These are phyloP conservation scores for Pleurotus sapidus DNA, from an alignment of 768 basidiomycete species.

Conservation along the genomic window DNA sequence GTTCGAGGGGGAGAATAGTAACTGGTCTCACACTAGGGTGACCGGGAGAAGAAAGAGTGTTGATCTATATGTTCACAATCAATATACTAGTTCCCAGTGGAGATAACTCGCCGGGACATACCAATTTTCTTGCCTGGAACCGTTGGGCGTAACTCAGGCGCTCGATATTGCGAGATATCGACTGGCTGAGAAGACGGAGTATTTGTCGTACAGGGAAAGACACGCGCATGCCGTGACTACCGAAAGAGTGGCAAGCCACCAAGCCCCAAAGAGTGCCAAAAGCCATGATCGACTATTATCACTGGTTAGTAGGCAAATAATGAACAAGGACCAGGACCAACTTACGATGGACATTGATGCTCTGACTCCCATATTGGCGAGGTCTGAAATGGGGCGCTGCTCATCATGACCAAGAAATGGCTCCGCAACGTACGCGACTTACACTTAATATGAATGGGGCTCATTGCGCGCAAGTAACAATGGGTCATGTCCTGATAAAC, in stretches of 20 bases:
- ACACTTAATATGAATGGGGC: constrained; percentile 83
- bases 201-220: constrained; percentile 85
- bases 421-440: constrained; percentile 14
- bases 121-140: constrained; percentile 73
- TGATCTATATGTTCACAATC: constrained; percentile 46
- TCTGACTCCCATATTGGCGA: constrained; percentile 79
- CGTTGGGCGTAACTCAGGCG: constrained; percentile 74
- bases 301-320: too few relatives aligned
- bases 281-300: constrained; percentile 65
- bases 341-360: constrained; percentile 84
- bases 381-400: constrained; percentile 36
- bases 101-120: constrained; percentile 26
- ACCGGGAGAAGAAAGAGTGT: constrained; percentile 60
- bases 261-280: constrained; percentile 82
- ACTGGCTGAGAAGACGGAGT: constrained; percentile 74
- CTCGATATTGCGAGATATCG: constrained; percentile 78
- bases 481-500: constrained; percentile 71
- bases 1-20: background rate
- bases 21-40: constrained; percentile 44
- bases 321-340: constrained; percentile 3
- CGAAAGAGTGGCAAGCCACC: constrained; percentile 77
- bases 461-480: constrained; percentile 83
- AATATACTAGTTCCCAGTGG: background rate
- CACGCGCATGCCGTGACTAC: constrained; percentile 75
- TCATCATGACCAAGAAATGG: constrained; percentile 8